These are phyloP conservation scores for Ophiostoma himal-ulmi DNA, from an alignment of 2,329 filamentous ascomycete species.

Conservation along the genomic window DNA sequence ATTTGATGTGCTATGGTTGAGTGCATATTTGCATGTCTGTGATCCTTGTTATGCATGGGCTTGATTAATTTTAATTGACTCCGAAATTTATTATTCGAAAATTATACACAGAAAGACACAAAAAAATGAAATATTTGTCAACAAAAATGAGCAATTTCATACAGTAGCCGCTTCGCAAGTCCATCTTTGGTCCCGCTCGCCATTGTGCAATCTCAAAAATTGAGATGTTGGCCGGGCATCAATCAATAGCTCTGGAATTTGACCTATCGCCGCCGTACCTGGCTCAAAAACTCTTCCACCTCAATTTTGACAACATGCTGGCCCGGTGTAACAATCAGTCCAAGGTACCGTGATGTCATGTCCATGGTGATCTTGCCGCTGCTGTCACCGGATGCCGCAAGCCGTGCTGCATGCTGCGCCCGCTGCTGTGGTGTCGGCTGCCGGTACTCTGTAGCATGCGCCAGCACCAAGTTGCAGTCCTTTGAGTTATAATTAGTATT, in stretches of 20 bases:
- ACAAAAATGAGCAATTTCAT: no score
- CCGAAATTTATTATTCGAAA: no score
- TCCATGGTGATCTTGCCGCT: constrained; percentile 50
- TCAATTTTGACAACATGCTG: constrained; percentile 82
- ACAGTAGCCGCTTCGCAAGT: no score
- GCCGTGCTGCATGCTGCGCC: constrained; percentile 35
- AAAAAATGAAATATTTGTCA: no score
- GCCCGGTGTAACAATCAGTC: constrained; percentile 83
- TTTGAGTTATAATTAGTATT: constrained; percentile 34
- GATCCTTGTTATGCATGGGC: neutral
- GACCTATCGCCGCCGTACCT: constrained; percentile 33
- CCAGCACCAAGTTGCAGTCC: constrained; percentile 85
- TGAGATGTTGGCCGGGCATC: no score
- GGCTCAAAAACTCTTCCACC: constrained; percentile 67
- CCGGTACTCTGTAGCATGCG: constrained; percentile 84
- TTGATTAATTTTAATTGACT: neutral
- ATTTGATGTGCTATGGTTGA: neutral
- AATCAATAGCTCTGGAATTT: no score
- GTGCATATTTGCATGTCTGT: no score
- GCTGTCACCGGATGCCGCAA: constrained; percentile 33
- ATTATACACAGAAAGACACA: no score
- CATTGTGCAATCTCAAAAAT: no score
- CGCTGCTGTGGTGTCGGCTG: constrained; percentile 54
- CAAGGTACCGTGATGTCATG: constrained; percentile 81
- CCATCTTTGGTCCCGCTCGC: no score